A percentile compares a stretch with the other conserved stretches of the same genome.
phyloP scores from a whole-genome alignment of 441 rosid genomes.

The Flueggea neowawraea region DNA sequence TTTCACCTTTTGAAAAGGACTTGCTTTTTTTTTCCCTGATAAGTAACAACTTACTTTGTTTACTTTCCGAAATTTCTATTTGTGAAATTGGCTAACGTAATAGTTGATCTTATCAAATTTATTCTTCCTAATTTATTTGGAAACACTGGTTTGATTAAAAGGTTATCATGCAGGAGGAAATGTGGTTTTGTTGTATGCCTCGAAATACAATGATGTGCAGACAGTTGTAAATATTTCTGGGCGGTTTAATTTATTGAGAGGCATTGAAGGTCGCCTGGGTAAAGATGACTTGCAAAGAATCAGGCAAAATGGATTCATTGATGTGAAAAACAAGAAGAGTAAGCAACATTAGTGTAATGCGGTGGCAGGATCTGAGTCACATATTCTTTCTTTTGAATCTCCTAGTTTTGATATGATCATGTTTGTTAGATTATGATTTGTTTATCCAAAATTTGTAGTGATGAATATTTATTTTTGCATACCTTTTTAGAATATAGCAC shows the following conservation, averaged over 20 bases:
- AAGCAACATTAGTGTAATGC: background rate
- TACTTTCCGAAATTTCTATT: too few species aligned
- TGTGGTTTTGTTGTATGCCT: conserved; percentile 82
- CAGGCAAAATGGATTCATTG: conserved; percentile 58
- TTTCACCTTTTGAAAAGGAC: background rate
- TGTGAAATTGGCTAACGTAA: background rate
- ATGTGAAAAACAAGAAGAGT: conserved; percentile 68
- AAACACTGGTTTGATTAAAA: conserved; percentile 3
- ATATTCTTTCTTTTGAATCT: background rate
- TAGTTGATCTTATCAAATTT: background rate
- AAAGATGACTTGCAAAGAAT: conserved; percentile 56
- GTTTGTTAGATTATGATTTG: too few species aligned
- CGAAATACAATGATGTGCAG: conserved; percentile 61
- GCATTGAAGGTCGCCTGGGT: conserved; percentile 77
- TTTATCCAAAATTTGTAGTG: too few species aligned
- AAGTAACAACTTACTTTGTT: too few species aligned
- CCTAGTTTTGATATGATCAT: background rate
- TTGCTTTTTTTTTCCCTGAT: background rate
- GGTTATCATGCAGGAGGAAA: conserved; percentile 63
- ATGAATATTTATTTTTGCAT: too few species aligned
- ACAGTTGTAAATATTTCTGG: conserved; percentile 78
- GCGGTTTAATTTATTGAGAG: conserved; percentile 63
- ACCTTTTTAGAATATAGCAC: too few species aligned
- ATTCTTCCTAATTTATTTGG: background rate
- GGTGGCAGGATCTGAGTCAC: background rate